phyloP scores from a whole-genome alignment of 768 basidiomycete genomes.

The Lactarius quietus region DNA sequence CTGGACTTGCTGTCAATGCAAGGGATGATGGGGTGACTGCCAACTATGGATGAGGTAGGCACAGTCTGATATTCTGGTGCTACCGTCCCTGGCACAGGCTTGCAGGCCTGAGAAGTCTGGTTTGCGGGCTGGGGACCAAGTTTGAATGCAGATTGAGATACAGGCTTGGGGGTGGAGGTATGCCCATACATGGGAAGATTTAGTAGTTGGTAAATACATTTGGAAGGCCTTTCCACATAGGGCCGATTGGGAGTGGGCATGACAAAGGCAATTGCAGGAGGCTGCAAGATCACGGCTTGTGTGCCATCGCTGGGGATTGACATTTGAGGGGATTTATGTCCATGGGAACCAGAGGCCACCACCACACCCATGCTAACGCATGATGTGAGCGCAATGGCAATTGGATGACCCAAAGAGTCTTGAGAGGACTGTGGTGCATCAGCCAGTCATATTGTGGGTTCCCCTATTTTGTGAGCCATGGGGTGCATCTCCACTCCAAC shows the following conservation, averaged over 20 bases:
- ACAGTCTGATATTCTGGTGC: neutral
- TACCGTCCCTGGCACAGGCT: neutral
- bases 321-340: no score
- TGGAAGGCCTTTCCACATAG: conserved; percentile 43
- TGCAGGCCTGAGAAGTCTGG: neutral
- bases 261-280: conserved; percentile 31
- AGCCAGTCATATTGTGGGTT: no score
- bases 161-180: conserved; percentile 22
- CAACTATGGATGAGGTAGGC: neutral
- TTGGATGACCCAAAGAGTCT: no score
- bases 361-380: no score
- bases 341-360: no score
- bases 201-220: conserved; percentile 63
- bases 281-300: no score
- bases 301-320: no score
- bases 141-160: neutral
- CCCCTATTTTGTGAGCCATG: no score
- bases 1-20: neutral
- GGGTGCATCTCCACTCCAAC: no score
- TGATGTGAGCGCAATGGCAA: no score
- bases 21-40: neutral
- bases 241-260: conserved; percentile 31
- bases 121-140: neutral
- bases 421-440: no score
- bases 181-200: conserved; percentile 33